A percentile compares a stretch with the other conserved stretches of the same genome.
These are phyloP conservation scores for Didymella lethalis DNA, from an alignment of 2,329 filamentous ascomycete genomes.

Conservation along the genomic window DNA sequence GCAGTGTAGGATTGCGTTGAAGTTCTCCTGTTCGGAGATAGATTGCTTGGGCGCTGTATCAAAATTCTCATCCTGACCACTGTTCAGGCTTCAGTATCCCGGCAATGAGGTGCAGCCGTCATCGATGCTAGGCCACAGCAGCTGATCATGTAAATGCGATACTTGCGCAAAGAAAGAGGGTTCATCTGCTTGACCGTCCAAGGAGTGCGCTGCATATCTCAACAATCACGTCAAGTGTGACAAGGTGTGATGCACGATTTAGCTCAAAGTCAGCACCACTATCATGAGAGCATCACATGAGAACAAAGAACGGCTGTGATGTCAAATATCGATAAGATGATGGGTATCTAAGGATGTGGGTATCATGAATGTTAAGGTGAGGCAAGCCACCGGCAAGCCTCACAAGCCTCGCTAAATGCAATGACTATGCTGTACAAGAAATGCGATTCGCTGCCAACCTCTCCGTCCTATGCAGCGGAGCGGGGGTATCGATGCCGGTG, in stretches of 20 bases:
- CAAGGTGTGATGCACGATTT: constrained; percentile 22
- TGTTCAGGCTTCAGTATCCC: neutral
- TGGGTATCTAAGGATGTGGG: constrained; percentile 37
- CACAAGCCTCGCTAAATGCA: constrained; percentile 34
- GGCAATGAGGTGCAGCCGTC: constrained; percentile 5
- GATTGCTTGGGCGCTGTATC: constrained; percentile 15
- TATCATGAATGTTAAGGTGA: constrained; percentile 45
- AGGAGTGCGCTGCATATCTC: constrained; percentile 35
- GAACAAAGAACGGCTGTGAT: neutral
- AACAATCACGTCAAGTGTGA: constrained; percentile 30
- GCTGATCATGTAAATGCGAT: constrained; percentile 4
- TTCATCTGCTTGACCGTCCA: constrained; percentile 11
- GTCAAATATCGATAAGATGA: constrained; percentile 22
- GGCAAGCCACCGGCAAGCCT: constrained; percentile 38
- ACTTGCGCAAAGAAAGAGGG: constrained; percentile 5
- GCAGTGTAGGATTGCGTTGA: constrained; percentile 11
- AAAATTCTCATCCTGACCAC: constrained; percentile 7
- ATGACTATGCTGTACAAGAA: constrained; percentile 34
- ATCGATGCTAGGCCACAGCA: neutral
- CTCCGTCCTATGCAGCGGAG: constrained; percentile 30
- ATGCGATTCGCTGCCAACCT: constrained; percentile 27
- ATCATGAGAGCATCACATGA: constrained; percentile 12
- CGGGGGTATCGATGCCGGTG: constrained; percentile 36
- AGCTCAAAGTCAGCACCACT: constrained; percentile 12
- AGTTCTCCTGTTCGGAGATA: constrained; percentile 3